Conservation (phyloP, 1,284 basidiomycete genomes). For the Uromyces viciae-fabae region DNA sequence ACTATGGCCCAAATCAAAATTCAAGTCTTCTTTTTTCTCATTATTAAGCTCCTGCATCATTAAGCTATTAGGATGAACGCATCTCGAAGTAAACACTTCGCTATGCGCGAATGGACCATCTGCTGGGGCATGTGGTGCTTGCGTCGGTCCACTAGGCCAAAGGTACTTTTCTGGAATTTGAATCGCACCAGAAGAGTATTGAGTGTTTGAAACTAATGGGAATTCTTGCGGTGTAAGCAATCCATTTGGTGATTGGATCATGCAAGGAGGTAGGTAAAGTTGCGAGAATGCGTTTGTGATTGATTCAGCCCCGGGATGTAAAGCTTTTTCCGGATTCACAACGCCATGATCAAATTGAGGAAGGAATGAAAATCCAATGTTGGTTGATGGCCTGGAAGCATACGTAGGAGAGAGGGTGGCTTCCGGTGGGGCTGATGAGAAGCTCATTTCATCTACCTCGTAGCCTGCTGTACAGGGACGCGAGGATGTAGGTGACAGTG, state of each 20-base stretch:
- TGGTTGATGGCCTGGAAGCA: not conserved
- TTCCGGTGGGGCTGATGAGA: not conserved
- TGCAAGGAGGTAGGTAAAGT: not conserved
- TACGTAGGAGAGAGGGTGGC: not conserved
- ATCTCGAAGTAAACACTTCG: conserved; percentile 10
- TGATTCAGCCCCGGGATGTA: not conserved
- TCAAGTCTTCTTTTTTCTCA: not conserved
- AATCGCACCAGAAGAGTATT: not conserved
- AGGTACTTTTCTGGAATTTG: not conserved
- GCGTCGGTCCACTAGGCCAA: not conserved
- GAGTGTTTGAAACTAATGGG: not conserved
- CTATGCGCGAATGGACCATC: not conserved
- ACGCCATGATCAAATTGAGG: not conserved
- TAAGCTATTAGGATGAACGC: conserved; percentile 5
- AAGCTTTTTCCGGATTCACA: not conserved
- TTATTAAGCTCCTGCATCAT: not conserved
- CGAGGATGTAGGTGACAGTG: conserved; percentile 4
- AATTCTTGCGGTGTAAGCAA: not conserved
- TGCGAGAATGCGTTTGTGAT: not conserved
- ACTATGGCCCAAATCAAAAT: not conserved
- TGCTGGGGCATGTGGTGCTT: not conserved
- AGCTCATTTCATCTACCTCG: not conserved
- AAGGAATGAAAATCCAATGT: not conserved
- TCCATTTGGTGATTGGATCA: not conserved
- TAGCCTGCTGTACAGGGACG: conserved; percentile 10